Base-by-base conservation (phyloP, 192 early-diverging fungal species). In the Rhizophagus prolifer region DNA sequence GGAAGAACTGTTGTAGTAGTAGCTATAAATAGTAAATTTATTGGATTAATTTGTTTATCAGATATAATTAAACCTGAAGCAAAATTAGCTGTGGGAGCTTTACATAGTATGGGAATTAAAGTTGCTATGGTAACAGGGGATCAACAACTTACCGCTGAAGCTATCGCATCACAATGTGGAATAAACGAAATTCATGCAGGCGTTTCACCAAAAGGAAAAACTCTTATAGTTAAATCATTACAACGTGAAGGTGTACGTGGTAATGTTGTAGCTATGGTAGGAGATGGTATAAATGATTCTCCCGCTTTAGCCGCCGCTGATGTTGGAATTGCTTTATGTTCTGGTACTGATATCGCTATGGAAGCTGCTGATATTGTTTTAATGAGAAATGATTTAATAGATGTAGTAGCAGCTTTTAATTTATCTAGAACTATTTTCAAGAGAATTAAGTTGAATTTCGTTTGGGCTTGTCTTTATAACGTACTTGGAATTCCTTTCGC, bases 201-300 rank as follows among this genome's bases (percentile, higher is more conserved):
- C 14, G 89, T 97, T 1, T 92, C 94, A n/a, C 97, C 97, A 0
- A 87, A 89, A 9, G 96, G 95, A 47, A 99, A 99, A 84, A 92
- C 90, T 0, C 81, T 84, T 0, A 88, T 97, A 31, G 88, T 98
- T 1, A 79, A 85, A 62, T 79, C 80, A 21, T 78, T 98, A 84
- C 95, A 97, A 21, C 82, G 86, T 16, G 50, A 70, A 25, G 23
- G 26, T 25, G 25, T n/a, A 25, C 73, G 76, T 4, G 74, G 4
- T 60, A 83, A 85, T 19, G 80, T 89, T 72, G 92, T 96, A 0
- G 97, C 96, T 3, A 96, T 98, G 94, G 91, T 97, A 1, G 97
- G 97, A 21, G 97, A 99, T 80, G 97, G 97, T 50, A 92, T 97
- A 80, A 99, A 99, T 77, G 97, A 99, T 75, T 94, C 95, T 4